Evolutionary conservation across 495 filamentous ascomycete genomes (phyloP).

Genomic region (Aspergillus indologenus): DNA sequence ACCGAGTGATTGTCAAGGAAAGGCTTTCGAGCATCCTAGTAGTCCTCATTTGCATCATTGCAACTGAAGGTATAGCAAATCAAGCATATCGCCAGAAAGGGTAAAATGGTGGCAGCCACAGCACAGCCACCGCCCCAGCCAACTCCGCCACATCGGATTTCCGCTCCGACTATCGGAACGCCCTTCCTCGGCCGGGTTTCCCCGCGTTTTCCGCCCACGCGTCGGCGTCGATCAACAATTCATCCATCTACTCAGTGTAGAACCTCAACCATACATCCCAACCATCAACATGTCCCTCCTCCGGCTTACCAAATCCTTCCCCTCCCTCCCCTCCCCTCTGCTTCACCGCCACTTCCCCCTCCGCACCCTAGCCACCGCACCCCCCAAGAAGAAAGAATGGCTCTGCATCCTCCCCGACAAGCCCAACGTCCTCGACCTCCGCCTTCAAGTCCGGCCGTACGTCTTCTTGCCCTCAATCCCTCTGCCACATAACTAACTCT

Average conservation of each 20-base stretch:
- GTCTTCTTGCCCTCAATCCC: too few relatives aligned
- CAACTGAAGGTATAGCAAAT: too few relatives aligned
- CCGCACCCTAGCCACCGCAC: not conserved
- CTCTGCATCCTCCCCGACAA: conserved; percentile 26
- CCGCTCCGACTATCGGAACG: not conserved
- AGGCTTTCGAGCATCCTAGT: too few relatives aligned
- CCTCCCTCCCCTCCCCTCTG: not conserved
- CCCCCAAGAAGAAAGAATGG: conserved; percentile 15
- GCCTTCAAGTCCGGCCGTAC: conserved; percentile 19
- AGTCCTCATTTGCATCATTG: too few relatives aligned
- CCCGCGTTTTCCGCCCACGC: not conserved
- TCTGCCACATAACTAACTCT: not conserved
- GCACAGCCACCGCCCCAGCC: too few relatives aligned
- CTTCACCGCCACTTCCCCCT: not conserved
- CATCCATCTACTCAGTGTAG: not conserved
- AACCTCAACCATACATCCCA: not conserved
- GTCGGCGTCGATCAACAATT: not conserved
- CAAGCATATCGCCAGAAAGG: too few relatives aligned
- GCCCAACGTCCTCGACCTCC: conserved; percentile 11
- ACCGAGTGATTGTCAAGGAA: too few relatives aligned
- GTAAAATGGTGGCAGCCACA: too few relatives aligned
- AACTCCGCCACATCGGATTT: too few relatives aligned
- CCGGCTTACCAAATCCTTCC: not conserved
- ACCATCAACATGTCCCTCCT: not conserved
- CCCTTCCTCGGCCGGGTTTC: not conserved